A percentile compares a stretch with the other conserved stretches of the same genome.
These are phyloP conservation scores for Clonostachys byssicola DNA, from an alignment of 2,329 filamentous ascomycete species.

Conservation along the genomic window DNA sequence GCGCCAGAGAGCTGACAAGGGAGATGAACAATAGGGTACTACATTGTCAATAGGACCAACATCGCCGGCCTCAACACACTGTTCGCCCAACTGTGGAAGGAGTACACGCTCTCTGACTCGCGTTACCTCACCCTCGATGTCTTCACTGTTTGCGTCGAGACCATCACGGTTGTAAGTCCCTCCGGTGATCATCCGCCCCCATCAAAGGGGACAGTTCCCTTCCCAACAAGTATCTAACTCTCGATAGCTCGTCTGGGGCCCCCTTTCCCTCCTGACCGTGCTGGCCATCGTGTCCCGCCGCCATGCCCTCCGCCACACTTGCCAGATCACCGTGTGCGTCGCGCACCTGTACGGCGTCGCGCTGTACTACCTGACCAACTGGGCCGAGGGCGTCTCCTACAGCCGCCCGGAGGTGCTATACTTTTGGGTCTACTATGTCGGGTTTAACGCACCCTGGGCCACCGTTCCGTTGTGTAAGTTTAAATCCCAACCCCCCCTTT, in stretches of 20 bases:
- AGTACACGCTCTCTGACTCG: constrained; percentile 84
- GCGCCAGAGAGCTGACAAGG: background rate
- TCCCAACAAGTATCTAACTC: background rate
- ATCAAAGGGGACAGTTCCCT: background rate
- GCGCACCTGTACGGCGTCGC: constrained; percentile 58
- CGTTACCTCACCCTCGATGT: constrained; percentile 78
- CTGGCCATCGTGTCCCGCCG: constrained; percentile 35
- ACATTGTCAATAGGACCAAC: constrained; percentile 62
- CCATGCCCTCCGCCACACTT: constrained; percentile 37
- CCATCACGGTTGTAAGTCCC: constrained; percentile 67
- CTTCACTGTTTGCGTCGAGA: constrained; percentile 86
- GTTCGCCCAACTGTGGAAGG: constrained; percentile 88
- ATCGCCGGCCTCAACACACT: constrained; percentile 67
- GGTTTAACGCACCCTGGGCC: constrained; percentile 58
- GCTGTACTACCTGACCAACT: constrained; percentile 57
- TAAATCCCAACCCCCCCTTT: background rate
- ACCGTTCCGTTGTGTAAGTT: constrained; percentile 51
- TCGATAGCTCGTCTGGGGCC: constrained; percentile 50
- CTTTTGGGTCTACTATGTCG: constrained; percentile 60
- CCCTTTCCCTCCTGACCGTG: constrained; percentile 48
- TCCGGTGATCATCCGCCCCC: background rate
- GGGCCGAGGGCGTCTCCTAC: constrained; percentile 44
- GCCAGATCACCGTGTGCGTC: constrained; percentile 46
- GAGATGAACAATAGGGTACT: constrained; percentile 56
- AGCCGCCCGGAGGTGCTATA: constrained; percentile 57